phyloP scores from a whole-genome alignment of 805 yeast genomes.

The Metschnikowia aberdeeniae region DNA sequence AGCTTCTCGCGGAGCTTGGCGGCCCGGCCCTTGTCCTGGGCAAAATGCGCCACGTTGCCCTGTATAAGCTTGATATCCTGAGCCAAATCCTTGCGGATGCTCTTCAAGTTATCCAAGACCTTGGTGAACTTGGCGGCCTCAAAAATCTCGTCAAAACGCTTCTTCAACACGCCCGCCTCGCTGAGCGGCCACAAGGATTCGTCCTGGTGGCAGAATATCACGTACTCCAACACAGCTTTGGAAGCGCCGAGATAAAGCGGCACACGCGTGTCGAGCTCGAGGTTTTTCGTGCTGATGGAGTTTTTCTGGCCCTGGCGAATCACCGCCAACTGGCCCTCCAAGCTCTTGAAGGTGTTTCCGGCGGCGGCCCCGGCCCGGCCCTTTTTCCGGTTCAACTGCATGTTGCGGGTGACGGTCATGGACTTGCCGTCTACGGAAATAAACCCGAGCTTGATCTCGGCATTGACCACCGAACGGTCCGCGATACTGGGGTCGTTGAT shows the following conservation, averaged over 20 bases:
- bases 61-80: conserved; percentile 71
- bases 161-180: conserved; percentile 85
- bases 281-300: conserved; percentile 73
- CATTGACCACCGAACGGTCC: conserved; percentile 73
- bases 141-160: conserved; percentile 92
- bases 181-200: conserved; percentile 95
- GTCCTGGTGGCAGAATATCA: conserved; percentile 95
- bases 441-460: conserved; percentile 88
- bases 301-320: conserved; percentile 63
- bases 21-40: conserved; percentile 71
- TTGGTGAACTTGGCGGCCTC: conserved; percentile 93
- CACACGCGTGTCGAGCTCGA: conserved; percentile 77
- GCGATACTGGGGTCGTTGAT: conserved; percentile 85
- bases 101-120: conserved; percentile 76
- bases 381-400: conserved; percentile 63
- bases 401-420: conserved; percentile 83
- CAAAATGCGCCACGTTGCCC: conserved; percentile 73
- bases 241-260: conserved; percentile 87
- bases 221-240: conserved; percentile 81
- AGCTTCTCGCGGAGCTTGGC: conserved; percentile 50
- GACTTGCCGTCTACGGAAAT: conserved; percentile 64
- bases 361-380: conserved; percentile 29
- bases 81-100: conserved; percentile 70
- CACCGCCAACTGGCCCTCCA: conserved; percentile 82
- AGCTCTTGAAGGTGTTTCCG: conserved; percentile 68